These are phyloP conservation scores for Tolypocladium ovalisporum DNA, from an alignment of 2,329 filamentous ascomycete genomes.

Conservation along the genomic window DNA sequence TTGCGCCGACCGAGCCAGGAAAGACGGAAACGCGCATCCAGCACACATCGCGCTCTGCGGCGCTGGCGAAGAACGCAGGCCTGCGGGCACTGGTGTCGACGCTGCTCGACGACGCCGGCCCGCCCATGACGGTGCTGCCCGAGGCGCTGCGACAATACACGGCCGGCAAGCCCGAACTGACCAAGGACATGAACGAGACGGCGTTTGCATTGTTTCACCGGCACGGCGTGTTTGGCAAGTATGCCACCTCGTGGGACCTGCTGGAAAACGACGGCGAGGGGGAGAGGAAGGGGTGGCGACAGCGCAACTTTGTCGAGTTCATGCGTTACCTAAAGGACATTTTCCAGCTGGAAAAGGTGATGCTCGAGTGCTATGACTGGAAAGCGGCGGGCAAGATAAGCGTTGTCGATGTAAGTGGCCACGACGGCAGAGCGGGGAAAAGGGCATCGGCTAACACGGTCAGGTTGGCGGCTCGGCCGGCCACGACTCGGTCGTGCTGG, in stretches of 20 bases:
- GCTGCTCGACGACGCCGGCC: conserved; percentile 24
- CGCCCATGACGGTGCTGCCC: conserved; percentile 23
- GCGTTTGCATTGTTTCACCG: conserved; percentile 24
- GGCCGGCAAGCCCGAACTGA: conserved; percentile 17
- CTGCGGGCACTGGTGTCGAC: conserved; percentile 24
- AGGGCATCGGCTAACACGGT: background rate
- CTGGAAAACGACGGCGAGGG: conserved; percentile 29
- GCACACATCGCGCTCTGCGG: conserved; percentile 27
- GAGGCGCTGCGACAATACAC: conserved; percentile 20
- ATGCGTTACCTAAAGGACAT: conserved; percentile 29
- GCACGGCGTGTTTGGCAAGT: conserved; percentile 16
- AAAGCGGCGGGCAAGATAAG: conserved; percentile 20
- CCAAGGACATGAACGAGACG: conserved; percentile 22
- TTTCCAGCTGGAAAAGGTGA: conserved; percentile 22
- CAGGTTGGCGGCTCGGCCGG: conserved; percentile 32
- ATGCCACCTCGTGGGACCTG: conserved; percentile 25
- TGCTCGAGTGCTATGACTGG: conserved; percentile 25
- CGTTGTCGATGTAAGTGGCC: conserved; percentile 28
- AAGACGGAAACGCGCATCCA: conserved; percentile 11
- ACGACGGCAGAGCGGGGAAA: background rate
- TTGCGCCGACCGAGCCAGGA: conserved; percentile 15
- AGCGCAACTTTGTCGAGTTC: conserved; percentile 26
- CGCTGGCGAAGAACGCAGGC: conserved; percentile 19
- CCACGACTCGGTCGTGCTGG: conserved; percentile 28
- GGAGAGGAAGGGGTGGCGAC: conserved; percentile 24